phyloP scores from a whole-genome alignment of 805 yeast genomes.

The Yamadazyma sp. region DNA sequence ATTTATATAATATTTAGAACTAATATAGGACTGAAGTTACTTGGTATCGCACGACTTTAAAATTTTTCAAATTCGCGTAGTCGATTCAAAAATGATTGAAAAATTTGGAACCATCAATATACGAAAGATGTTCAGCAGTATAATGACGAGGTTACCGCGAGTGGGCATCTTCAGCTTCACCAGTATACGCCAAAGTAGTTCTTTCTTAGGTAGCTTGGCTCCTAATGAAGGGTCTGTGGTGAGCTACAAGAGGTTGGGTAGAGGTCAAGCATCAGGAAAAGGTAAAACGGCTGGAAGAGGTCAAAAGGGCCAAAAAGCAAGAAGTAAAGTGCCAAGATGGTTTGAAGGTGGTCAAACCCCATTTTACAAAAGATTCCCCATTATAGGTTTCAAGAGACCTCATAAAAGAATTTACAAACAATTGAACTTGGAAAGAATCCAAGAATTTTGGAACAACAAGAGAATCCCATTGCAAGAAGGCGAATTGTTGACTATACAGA shows the following conservation, averaged over 20 bases:
- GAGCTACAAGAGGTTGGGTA: constrained; percentile 74
- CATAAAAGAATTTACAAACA: constrained; percentile 53
- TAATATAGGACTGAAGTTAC: too few relatives aligned
- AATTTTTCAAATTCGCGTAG: constrained; percentile 1
- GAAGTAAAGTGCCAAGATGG: constrained; percentile 87
- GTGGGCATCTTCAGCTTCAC: not conserved
- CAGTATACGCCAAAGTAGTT: constrained; percentile 9
- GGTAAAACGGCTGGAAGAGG: constrained; percentile 98
- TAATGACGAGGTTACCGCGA: constrained; percentile 5
- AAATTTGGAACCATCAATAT: constrained; percentile 1
- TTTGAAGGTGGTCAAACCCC: constrained; percentile 99
- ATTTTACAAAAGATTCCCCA: constrained; percentile 77
- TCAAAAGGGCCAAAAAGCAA: constrained; percentile 97
- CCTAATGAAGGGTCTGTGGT: constrained; percentile 65
- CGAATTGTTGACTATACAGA: constrained; percentile 69
- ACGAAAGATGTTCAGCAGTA: constrained; percentile 5
- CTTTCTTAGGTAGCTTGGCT: constrained; percentile 49
- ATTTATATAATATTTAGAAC: too few relatives aligned
- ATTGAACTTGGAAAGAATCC: constrained; percentile 68
- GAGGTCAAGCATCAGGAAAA: constrained; percentile 91
- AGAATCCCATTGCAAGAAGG: constrained; percentile 58
- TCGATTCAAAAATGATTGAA: too few relatives aligned
- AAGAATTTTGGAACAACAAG: constrained; percentile 66
- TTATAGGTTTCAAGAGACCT: constrained; percentile 78
- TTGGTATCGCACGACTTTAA: constrained; percentile 4